Conservation (phyloP, 768 basidiomycete genomes). For the Panellus pusillus region DNA sequence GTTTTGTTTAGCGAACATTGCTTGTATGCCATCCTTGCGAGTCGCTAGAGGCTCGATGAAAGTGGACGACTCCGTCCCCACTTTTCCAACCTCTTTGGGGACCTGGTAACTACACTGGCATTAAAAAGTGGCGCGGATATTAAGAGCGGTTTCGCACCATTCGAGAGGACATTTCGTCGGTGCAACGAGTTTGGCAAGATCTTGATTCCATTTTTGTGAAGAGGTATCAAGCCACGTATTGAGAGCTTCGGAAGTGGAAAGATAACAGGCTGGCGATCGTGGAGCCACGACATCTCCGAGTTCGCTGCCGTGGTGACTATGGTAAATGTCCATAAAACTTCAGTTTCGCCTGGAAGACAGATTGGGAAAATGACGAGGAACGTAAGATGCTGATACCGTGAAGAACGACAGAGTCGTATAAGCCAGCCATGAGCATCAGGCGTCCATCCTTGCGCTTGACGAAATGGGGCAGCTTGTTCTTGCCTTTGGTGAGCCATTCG, state of each 20-base stretch:
- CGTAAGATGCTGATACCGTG: slow-evolving; percentile 46
- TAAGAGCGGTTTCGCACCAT: slow-evolving; percentile 50
- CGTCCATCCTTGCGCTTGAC: slow-evolving; percentile 63
- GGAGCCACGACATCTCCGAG: slow-evolving; percentile 79
- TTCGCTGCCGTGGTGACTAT: slow-evolving; percentile 84
- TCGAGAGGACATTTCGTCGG: slow-evolving; percentile 55
- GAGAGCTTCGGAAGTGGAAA: slow-evolving; percentile 61
- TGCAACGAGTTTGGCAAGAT: slow-evolving; percentile 58
- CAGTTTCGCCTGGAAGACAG: slow-evolving; percentile 45
- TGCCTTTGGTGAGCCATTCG: slow-evolving; percentile 90
- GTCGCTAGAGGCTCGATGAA: slow-evolving; percentile 80
- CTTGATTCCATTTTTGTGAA: slow-evolving; percentile 60
- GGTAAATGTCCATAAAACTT: slow-evolving; percentile 77
- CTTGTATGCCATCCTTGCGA: slow-evolving; percentile 84
- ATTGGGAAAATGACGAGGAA: neutral
- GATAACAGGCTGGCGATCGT: slow-evolving; percentile 88
- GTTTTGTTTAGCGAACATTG: slow-evolving; percentile 76
- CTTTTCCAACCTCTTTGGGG: slow-evolving; percentile 87
- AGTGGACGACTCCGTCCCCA: slow-evolving; percentile 77
- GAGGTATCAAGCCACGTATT: slow-evolving; percentile 80
- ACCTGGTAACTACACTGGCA: slow-evolving; percentile 70
- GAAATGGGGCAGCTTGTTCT: slow-evolving; percentile 79
- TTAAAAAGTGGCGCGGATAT: neutral
- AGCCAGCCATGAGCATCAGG: slow-evolving; percentile 83
- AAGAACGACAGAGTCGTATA: slow-evolving; percentile 75